These are phyloP conservation scores for Aspergillus chevalieri DNA, from an alignment of 2,329 filamentous ascomycete genomes.

Conservation along the genomic window DNA sequence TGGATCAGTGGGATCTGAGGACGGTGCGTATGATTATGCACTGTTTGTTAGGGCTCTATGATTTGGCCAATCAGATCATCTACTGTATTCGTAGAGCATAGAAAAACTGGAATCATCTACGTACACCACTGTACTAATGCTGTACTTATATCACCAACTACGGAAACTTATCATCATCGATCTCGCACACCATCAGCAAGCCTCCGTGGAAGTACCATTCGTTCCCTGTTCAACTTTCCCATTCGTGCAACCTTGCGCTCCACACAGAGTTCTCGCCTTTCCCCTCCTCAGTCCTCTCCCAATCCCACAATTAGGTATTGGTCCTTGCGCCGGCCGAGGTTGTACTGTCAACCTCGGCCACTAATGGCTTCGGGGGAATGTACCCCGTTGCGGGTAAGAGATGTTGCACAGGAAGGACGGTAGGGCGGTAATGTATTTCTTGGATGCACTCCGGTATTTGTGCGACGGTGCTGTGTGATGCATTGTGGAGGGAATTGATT, in stretches of 20 bases:
- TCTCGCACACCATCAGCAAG: no score
- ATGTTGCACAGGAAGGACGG: background rate
- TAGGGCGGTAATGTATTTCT: background rate
- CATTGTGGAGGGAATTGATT: background rate
- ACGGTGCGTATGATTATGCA: no score
- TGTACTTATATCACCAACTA: no score
- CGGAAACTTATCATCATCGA: no score
- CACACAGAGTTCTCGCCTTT: background rate
- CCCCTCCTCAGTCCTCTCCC: background rate
- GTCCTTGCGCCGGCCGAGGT: background rate
- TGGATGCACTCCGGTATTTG: background rate
- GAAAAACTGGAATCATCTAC: no score
- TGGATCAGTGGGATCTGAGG: background rate
- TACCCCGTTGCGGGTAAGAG: background rate
- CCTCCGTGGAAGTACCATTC: background rate
- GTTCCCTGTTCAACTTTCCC: background rate
- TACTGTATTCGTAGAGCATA: no score
- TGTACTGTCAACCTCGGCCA: background rate
- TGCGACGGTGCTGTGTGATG: background rate
- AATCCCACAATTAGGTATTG: background rate
- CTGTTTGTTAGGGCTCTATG: no score
- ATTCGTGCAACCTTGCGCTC: background rate
- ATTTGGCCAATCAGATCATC: background rate
- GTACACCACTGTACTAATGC: no score
- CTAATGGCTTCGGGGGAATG: background rate